These are phyloP conservation scores for Lachnellula cervina DNA, from an alignment of 2,329 filamentous ascomycete genomes.

Conservation along the genomic window DNA sequence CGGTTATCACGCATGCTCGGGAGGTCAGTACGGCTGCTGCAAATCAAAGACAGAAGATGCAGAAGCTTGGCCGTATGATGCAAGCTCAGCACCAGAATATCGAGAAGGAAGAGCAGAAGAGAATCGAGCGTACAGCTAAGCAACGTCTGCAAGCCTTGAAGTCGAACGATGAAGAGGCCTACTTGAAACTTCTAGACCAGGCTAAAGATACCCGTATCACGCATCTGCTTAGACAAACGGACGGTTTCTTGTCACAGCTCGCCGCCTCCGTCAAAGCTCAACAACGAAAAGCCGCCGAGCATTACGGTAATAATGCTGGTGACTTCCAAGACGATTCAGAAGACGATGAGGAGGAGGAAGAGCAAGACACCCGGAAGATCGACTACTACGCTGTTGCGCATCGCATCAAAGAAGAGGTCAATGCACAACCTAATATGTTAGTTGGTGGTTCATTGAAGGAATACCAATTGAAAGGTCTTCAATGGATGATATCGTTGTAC, in stretches of 20 bases:
- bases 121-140: constrained; percentile 94
- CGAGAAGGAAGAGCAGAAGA: constrained; percentile 98
- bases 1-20: constrained; percentile 74
- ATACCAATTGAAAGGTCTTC: constrained; percentile 95
- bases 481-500: constrained; percentile 99
- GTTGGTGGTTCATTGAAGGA: constrained; percentile 93
- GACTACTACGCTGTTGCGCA: constrained; percentile 99
- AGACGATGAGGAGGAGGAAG: constrained; percentile 62
- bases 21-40: constrained; percentile 68
- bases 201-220: constrained; percentile 99
- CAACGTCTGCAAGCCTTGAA: constrained; percentile 98
- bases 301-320: constrained; percentile 63
- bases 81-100: constrained; percentile 87
- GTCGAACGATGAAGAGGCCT: constrained; percentile 98
- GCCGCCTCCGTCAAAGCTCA: constrained; percentile 92
- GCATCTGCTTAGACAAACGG: constrained; percentile 91
- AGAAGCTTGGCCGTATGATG: constrained; percentile 89
- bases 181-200: constrained; percentile 94
- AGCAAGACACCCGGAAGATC: constrained; percentile 72
- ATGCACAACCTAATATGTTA: constrained; percentile 74
- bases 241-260: constrained; percentile 94
- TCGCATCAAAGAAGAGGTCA: constrained; percentile 89
- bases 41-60: constrained; percentile 66
- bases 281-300: constrained; percentile 75
- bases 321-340: constrained; percentile 54